Evolutionary conservation across 2,329 filamentous ascomycete genomes (phyloP).

Genomic region (Neoarthrinium moseri): DNA sequence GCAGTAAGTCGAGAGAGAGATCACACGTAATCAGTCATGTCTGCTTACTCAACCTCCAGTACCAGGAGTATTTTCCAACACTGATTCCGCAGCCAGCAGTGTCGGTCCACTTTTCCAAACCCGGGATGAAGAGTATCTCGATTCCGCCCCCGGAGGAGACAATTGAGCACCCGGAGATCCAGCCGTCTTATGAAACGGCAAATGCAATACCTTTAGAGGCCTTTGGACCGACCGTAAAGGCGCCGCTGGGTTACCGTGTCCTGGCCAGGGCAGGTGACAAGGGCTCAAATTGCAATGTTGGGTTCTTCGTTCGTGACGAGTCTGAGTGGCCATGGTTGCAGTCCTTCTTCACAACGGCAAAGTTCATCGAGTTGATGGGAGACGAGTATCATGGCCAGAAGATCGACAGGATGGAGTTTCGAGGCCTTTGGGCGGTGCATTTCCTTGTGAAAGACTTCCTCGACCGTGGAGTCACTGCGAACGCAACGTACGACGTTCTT

Average conservation of each 20-base stretch:
- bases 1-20: conserved; percentile 10
- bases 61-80: conserved; percentile 12
- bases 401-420: conserved; percentile 9
- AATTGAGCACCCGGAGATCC: conserved; percentile 9
- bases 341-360: conserved; percentile 2
- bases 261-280: conserved; percentile 27
- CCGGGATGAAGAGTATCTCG: conserved; percentile 4
- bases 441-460: conserved; percentile 44
- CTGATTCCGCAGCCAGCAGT: conserved; percentile 9
- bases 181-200: conserved; percentile 18
- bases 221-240: conserved; percentile 21
- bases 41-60: conserved; percentile 2
- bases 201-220: conserved; percentile 15
- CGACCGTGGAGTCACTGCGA: conserved; percentile 41
- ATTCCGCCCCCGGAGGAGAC: conserved; percentile 6
- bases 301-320: conserved; percentile 16
- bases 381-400: conserved; percentile 11
- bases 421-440: conserved; percentile 25
- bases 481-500: conserved; percentile 40
- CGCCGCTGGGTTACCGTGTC: conserved; percentile 29
- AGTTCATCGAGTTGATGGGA: background rate
- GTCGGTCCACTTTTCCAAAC: conserved; percentile 7
- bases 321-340: conserved; percentile 17
- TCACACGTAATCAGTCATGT: background rate
- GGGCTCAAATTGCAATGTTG: conserved; percentile 18